A percentile compares a stretch with the other conserved stretches of the same genome.
These are phyloP conservation scores for Asparagopsis taxiformis DNA, from an alignment of 31 red algal species.

Conservation along the genomic window DNA sequence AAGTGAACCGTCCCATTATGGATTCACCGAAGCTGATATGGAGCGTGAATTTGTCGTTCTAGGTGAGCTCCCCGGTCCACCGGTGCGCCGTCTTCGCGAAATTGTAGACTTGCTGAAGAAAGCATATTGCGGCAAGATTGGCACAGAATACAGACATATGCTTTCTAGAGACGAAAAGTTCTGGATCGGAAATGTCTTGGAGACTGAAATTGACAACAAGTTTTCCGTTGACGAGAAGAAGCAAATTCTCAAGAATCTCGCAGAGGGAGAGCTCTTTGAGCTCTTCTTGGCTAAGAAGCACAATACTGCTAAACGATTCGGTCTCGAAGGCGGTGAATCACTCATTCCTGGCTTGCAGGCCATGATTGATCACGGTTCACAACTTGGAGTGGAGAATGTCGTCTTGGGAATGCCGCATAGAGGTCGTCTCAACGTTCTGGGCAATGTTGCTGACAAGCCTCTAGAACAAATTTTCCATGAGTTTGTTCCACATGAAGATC, in stretches of 20 bases:
- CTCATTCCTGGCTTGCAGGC: constrained; percentile 93
- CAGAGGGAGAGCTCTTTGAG: constrained; percentile 94
- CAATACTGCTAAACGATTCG: constrained; percentile 96
- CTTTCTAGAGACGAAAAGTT: constrained; percentile 86
- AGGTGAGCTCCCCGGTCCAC: constrained; percentile 91
- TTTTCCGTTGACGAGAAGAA: constrained; percentile 80
- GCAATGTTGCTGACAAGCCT: constrained; percentile 86
- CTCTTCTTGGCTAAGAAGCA: constrained; percentile 88
- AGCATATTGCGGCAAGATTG: constrained; percentile 95
- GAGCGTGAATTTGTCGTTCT: constrained; percentile 94
- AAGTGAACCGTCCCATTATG: constrained; percentile 87
- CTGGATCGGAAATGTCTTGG: constrained; percentile 91
- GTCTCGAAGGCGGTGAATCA: constrained; percentile 94
- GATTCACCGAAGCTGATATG: constrained; percentile 96
- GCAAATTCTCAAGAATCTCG: constrained; percentile 70
- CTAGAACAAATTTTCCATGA: constrained; percentile 97
- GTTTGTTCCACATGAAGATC: constrained; percentile 91
- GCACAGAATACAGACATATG: constrained; percentile 99
- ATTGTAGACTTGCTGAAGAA: constrained; percentile 70
- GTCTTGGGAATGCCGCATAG: constrained; percentile 98
- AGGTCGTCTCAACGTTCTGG: constrained; percentile 97
- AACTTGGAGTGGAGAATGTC: constrained; percentile 90
- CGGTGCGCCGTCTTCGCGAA: constrained; percentile 81
- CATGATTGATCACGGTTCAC: constrained; percentile 86
- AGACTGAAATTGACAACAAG: constrained; percentile 42